Conservation (phyloP, 2,329 filamentous ascomycete genomes). For the Hypomyces rosellus region DNA sequence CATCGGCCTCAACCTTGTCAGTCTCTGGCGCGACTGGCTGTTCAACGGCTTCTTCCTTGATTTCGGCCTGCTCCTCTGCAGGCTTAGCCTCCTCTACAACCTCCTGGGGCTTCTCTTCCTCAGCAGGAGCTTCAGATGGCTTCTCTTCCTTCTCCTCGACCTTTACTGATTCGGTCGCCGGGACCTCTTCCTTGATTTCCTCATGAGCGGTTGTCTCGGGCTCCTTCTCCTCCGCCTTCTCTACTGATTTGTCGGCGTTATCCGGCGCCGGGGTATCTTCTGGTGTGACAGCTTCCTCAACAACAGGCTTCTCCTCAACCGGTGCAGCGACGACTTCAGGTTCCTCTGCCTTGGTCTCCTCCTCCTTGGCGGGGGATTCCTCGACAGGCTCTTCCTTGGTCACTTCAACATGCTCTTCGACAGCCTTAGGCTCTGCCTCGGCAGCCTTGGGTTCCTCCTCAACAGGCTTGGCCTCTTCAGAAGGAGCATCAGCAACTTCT, state of each 20-base stretch:
- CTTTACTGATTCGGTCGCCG: not conserved
- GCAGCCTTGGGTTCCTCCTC: not conserved
- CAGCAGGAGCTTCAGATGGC: not conserved
- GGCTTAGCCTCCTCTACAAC: not conserved
- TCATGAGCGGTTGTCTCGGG: conserved; percentile 7
- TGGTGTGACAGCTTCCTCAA: not conserved
- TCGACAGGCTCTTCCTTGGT: not conserved
- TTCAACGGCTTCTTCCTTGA: not conserved
- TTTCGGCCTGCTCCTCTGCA: not conserved
- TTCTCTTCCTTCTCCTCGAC: conserved; percentile 3
- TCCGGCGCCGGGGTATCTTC: not conserved
- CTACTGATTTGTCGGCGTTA: not conserved
- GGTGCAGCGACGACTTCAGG: conserved; percentile 3
- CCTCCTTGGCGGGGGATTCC: not conserved
- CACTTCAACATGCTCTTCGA: not conserved
- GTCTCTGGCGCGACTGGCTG: not conserved
- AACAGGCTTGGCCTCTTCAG: conserved; percentile 1
- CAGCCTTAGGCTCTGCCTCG: not conserved
- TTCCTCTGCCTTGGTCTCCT: not conserved
- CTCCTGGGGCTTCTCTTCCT: conserved; percentile 1
- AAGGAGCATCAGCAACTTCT: not conserved
- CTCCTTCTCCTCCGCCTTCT: conserved; percentile 8
- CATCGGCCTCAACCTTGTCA: not conserved
- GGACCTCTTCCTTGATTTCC: conserved; percentile 1
- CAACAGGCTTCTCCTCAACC: not conserved